Evolutionary conservation across 2,329 filamentous ascomycete species (phyloP), one percentile per base, ranked within the genome.

Genomic region (Lachnellula willkommii): DNA sequence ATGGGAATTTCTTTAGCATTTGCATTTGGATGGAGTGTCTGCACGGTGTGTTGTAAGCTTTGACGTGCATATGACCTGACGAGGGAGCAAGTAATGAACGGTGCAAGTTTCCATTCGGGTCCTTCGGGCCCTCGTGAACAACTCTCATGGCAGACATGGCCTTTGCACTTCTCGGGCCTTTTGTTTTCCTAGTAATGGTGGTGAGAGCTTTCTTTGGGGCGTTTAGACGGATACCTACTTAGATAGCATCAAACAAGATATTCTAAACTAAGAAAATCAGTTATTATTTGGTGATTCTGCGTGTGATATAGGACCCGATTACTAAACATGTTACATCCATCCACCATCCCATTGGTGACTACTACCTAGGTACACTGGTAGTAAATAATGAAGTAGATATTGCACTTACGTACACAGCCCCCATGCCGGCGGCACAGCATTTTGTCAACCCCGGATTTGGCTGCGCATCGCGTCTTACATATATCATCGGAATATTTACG

Each of bases 11-110:
- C 50, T 56, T 57, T 58, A 50, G 48, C 50, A 58, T 60, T 28
- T 58, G 59, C 62, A 60, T 63, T 52, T 43, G 57, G 24, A 39
- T 48, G 56, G 52, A 39, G 40, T 59, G 42, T 51, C 53, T 62
- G 48, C 50, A 20, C 14, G 54, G 52, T 42, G 56, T 45, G 53
- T 55, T 50, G 53, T 52, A 35, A 24, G 47, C 40, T 42, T 45
- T 53, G 52, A 54, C 51, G 54, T 49, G 55, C 56, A 57, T 52
- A 55, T 55, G 56, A 56, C 53, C 57, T 59, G 45, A 55, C 47
- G 57, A 60, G 56, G 49, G 37, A 60, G 42, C 53, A 55, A 47
- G n/a, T 47, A 47, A 56, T 50, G 49, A 39, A 50, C 39, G 24
- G 39, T 26, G 49, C 50, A 53, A 37, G 40, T n/a, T 36, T 36